A percentile compares a stretch with the other conserved stretches of the same genome.
These are phyloP conservation scores for Talaromyces stipitatus DNA, from an alignment of 495 filamentous ascomycete species.

Conservation along the genomic window DNA sequence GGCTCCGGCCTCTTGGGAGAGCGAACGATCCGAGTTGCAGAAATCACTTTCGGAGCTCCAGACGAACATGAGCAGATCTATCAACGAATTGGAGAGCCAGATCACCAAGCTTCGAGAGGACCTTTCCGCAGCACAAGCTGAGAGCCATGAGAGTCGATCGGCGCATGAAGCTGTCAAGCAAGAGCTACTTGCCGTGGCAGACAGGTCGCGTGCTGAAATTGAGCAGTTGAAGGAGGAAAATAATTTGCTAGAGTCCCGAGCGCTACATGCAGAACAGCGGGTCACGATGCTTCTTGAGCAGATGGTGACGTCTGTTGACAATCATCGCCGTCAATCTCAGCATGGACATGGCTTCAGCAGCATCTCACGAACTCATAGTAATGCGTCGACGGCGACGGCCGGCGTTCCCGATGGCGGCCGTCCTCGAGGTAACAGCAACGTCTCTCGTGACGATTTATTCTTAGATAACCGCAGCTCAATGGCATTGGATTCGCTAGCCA, in stretches of 20 bases:
- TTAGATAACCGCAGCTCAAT: slow-evolving; percentile 65
- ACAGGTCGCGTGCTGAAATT: slow-evolving; percentile 60
- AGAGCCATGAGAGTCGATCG: slow-evolving; percentile 56
- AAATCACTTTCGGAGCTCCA: slow-evolving; percentile 61
- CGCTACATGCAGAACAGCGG: slow-evolving; percentile 83
- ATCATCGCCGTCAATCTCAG: slow-evolving; percentile 78
- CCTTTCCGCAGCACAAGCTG: slow-evolving; percentile 52
- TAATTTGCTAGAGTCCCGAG: slow-evolving; percentile 65
- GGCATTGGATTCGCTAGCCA: slow-evolving; percentile 84
- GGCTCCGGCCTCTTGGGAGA: slow-evolving; percentile 59
- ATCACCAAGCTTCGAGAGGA: slow-evolving; percentile 59
- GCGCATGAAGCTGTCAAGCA: slow-evolving; percentile 50
- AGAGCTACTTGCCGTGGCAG: slow-evolving; percentile 45
- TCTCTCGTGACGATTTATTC: slow-evolving; percentile 55
- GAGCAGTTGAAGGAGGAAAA: slow-evolving; percentile 81
- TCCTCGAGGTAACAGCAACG: slow-evolving; percentile 32
- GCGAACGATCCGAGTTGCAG: slow-evolving; percentile 61
- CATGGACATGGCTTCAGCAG: slow-evolving; percentile 34
- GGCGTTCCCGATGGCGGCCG: slow-evolving; percentile 20
- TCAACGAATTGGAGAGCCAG: slow-evolving; percentile 61
- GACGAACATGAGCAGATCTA: slow-evolving; percentile 54
- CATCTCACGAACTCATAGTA: slow-evolving; percentile 36
- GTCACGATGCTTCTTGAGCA: slow-evolving; percentile 90
- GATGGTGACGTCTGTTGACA: slow-evolving; percentile 86
- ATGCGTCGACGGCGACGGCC: slow-evolving; percentile 36